These are phyloP conservation scores for Manihot esculenta DNA, from an alignment of 441 rosid genomes.

Conservation along the genomic window DNA sequence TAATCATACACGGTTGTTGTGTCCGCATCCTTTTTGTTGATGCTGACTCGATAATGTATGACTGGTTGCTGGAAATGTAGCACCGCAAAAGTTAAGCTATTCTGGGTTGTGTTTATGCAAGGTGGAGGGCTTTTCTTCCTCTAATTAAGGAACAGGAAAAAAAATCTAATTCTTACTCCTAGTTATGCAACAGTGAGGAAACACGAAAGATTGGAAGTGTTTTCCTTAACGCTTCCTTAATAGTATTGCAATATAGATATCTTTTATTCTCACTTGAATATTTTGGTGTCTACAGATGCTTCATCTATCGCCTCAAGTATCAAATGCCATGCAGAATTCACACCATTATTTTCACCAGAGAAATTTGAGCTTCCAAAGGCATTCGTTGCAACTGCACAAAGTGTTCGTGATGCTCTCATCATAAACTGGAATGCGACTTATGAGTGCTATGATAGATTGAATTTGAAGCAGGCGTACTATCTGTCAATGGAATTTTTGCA, in stretches of 20 bases:
- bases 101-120: not conserved
- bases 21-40: not conserved
- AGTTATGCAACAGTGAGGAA: not conserved
- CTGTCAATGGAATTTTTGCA: slow-evolving; percentile 94
- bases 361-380: slow-evolving; percentile 74
- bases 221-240: not conserved
- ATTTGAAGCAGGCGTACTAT: slow-evolving; percentile 85
- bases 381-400: slow-evolving; percentile 84
- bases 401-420: slow-evolving; percentile 77
- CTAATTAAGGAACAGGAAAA: not conserved
- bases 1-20: not conserved
- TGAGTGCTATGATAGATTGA: slow-evolving; percentile 63
- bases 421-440: slow-evolving; percentile 81
- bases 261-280: not conserved
- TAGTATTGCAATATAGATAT: not conserved
- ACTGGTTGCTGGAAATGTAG: not conserved
- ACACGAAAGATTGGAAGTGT: too few relatives aligned
- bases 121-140: not conserved
- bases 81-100: not conserved
- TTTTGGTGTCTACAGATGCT: slow-evolving; percentile 47
- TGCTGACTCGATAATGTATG: not conserved
- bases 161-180: not conserved
- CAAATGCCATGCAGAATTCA: slow-evolving; percentile 83
- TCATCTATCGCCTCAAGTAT: slow-evolving; percentile 70
- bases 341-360: slow-evolving; percentile 77